phyloP scores from a whole-genome alignment of 1,139 yeast species.

The Pichia terricola region DNA sequence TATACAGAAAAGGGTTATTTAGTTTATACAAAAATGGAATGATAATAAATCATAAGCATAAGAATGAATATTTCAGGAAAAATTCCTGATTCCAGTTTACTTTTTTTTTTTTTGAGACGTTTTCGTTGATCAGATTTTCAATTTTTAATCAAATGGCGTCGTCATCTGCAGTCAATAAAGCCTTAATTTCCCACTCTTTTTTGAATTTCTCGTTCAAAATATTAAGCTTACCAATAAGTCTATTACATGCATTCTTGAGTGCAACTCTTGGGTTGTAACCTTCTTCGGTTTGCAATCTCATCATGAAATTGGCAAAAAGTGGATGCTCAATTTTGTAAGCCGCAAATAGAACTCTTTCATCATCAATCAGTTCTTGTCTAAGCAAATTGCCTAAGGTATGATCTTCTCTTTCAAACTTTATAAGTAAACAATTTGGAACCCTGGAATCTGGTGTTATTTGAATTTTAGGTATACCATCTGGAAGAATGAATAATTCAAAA shows the following conservation, averaged over 20 bases:
- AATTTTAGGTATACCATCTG: slow-evolving; percentile 92
- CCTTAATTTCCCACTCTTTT: slow-evolving; percentile 88
- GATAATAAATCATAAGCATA: too few species aligned
- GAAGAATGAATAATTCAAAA: slow-evolving; percentile 88
- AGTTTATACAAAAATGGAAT: slow-evolving; percentile 11
- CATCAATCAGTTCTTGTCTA: slow-evolving; percentile 77
- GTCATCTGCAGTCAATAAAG: slow-evolving; percentile 69
- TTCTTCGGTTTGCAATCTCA: slow-evolving; percentile 93
- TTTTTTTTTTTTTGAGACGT: too few species aligned
- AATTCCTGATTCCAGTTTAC: too few species aligned
- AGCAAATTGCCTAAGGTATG: slow-evolving; percentile 90
- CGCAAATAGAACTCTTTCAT: slow-evolving; percentile 81
- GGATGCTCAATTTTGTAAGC: slow-evolving; percentile 99
- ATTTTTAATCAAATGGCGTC: slow-evolving; percentile 9
- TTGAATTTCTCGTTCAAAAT: slow-evolving; percentile 67
- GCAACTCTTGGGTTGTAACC: slow-evolving; percentile 91
- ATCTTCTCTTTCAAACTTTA: slow-evolving; percentile 93
- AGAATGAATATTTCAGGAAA: too few species aligned
- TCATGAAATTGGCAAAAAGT: slow-evolving; percentile 82
- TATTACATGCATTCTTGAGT: slow-evolving; percentile 77
- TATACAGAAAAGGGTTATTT: not conserved
- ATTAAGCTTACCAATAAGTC: slow-evolving; percentile 71
- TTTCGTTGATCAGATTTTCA: too few species aligned
- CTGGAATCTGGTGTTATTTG: slow-evolving; percentile 89
- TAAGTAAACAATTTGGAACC: slow-evolving; percentile 89